Evolutionary conservation across 2,329 filamentous ascomycete genomes (phyloP).

Genomic region (Lasiodiplodia theobromae): DNA sequence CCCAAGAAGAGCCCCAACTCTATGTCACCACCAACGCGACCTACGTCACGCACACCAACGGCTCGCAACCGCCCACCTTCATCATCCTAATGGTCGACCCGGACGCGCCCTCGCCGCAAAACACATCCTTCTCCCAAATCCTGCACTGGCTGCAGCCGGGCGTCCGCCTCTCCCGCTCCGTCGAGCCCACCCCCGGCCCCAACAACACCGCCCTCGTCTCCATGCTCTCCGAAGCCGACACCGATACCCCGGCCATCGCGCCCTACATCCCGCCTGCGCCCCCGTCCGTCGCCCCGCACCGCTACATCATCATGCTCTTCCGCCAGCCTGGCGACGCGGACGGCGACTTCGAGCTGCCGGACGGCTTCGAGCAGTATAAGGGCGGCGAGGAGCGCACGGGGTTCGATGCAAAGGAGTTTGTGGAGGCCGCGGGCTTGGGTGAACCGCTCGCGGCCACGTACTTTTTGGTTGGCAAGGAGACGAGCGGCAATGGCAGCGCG

Average conservation of each 20-base stretch:
- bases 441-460: constrained; percentile 25
- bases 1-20: constrained; percentile 17
- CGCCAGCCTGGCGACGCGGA: constrained; percentile 14
- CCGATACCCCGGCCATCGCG: constrained; percentile 5
- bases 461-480: constrained; percentile 16
- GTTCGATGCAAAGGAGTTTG: constrained; percentile 23
- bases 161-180: constrained; percentile 13
- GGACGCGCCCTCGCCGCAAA: constrained; percentile 29
- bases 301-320: constrained; percentile 30
- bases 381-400: constrained; percentile 9
- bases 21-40: constrained; percentile 24
- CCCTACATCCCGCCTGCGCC: constrained; percentile 27
- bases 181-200: background rate
- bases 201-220: constrained; percentile 1
- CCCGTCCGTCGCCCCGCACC: constrained; percentile 26
- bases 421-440: constrained; percentile 2
- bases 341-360: background rate
- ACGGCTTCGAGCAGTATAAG: background rate
- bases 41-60: constrained; percentile 1
- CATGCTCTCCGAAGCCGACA: constrained; percentile 18
- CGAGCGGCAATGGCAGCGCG: background rate
- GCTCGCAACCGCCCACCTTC: constrained; percentile 18
- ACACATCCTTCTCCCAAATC: constrained; percentile 16
- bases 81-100: constrained; percentile 31
- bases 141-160: constrained; percentile 31